Evolutionary conservation across 2,329 filamentous ascomycete genomes (phyloP), one percentile per base, ranked within the genome.

Genomic region (Helminthosporium solani): DNA sequence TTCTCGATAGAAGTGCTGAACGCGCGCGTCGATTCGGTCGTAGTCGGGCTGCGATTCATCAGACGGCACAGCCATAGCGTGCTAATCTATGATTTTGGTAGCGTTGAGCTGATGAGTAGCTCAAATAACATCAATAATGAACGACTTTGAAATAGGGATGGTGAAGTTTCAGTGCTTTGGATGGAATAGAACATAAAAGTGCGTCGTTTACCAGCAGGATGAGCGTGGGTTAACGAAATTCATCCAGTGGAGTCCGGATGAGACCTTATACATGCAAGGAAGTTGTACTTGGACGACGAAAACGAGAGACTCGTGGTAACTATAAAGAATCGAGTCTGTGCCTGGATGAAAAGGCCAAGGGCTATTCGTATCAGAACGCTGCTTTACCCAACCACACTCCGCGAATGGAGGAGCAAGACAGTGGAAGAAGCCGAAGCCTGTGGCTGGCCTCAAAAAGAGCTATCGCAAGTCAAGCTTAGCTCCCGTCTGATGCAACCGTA

Each of bases 31-130:
- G n/a, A 50, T 34, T 28, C 19, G 19, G 7, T 42, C 42, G 28
- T 42, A 25, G 18, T 49, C 35, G 33, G 25, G 15, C 5, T 19
- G 16, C 15, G 47, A 46, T 18, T 45, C 39, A 20, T 37, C 38
- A 12, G 47, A 49, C 12, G 11, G 15, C 7, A 23, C 27, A 31
- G 47, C 34, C 47, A 49, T 49, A 21, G 3, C 27, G 35, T 25
- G 15, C 9, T 33, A 6, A 28, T 14, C 28, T 3, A n/a, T 8
- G 28, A 31, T n/a, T 8, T 6, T 1, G 20, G 38, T 30, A 12
- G 11, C 15, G 20, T 23, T n/a, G 37, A 36, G 25, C 14, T n/a
- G 14, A n/a, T 31, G 14, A 14, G 14, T 12, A 12, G 12, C 28
- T 31, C 6, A 31, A 31, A 12, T 4, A 12, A 14, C 14, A 14